A percentile compares a stretch with the other conserved stretches of the same genome.
These are phyloP conservation scores for Lomentospora prolificans DNA, from an alignment of 2,329 filamentous ascomycete species.

Conservation along the genomic window DNA sequence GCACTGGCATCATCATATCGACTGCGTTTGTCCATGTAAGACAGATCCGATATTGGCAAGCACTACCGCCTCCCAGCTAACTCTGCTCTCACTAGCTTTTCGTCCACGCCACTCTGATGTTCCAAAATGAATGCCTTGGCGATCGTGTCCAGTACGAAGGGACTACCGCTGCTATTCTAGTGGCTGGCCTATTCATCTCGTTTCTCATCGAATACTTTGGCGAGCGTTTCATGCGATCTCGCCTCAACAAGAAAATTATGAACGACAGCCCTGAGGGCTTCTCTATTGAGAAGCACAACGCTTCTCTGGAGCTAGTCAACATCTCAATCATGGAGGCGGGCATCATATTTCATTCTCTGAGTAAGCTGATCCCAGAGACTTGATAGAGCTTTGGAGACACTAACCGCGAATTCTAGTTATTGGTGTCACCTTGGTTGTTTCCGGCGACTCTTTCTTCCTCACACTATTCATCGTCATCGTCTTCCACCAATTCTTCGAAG, in stretches of 20 bases:
- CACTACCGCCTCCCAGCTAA: neutral
- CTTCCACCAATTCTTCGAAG: conserved; percentile 73
- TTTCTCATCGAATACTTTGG: conserved; percentile 63
- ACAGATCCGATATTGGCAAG: too few relatives aligned
- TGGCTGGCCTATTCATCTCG: conserved; percentile 64
- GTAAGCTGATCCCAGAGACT: too few relatives aligned
- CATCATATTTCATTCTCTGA: conserved; percentile 64
- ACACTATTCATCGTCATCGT: conserved; percentile 58
- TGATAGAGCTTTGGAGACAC: too few relatives aligned
- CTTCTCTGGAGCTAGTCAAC: conserved; percentile 40
- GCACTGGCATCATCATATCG: conserved; percentile 62
- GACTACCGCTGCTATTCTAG: conserved; percentile 59
- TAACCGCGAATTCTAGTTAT: conserved; percentile 35
- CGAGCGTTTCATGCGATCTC: conserved; percentile 40
- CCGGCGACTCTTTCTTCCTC: conserved; percentile 44
- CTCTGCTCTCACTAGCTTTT: conserved; percentile 41
- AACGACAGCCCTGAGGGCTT: conserved; percentile 18
- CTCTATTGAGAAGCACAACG: conserved; percentile 9
- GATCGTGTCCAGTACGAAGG: conserved; percentile 57
- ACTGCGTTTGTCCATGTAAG: conserved; percentile 60
- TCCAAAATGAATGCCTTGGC: conserved; percentile 58
- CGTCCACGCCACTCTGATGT: conserved; percentile 65
- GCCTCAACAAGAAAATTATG: conserved; percentile 21
- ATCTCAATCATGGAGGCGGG: conserved; percentile 64
- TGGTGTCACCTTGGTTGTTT: conserved; percentile 52